phyloP scores from a whole-genome alignment of 2,329 filamentous ascomycete species.

The Alternaria arbusti region DNA sequence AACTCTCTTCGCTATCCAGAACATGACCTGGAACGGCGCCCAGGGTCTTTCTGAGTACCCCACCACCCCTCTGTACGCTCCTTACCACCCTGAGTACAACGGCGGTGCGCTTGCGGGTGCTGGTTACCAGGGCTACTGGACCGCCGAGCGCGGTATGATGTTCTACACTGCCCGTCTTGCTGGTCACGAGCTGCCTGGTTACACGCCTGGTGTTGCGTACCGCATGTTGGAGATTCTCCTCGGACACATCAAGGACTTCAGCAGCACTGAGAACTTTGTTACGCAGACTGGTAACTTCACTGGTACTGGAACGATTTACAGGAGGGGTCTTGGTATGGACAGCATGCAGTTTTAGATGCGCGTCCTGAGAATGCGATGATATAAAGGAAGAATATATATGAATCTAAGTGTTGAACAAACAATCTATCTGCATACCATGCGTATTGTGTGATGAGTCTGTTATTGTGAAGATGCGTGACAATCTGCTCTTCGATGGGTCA shows the following conservation, averaged over 20 bases:
- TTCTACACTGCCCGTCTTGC: slow-evolving; percentile 53
- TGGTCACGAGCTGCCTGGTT: slow-evolving; percentile 54
- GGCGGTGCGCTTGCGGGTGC: slow-evolving; percentile 48
- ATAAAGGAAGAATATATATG: too few relatives aligned
- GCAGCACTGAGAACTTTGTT: slow-evolving; percentile 42
- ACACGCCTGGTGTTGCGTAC: slow-evolving; percentile 52
- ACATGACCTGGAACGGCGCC: slow-evolving; percentile 60
- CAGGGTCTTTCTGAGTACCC: slow-evolving; percentile 56
- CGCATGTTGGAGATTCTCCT: slow-evolving; percentile 52
- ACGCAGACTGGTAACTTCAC: slow-evolving; percentile 45
- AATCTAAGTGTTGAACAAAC: too few relatives aligned
- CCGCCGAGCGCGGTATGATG: slow-evolving; percentile 53
- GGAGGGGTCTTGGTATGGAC: not conserved
- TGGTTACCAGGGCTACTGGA: slow-evolving; percentile 52
- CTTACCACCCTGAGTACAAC: slow-evolving; percentile 54
- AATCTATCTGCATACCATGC: too few relatives aligned
- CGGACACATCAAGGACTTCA: slow-evolving; percentile 48
- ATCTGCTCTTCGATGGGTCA: too few relatives aligned
- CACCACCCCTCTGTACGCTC: slow-evolving; percentile 50
- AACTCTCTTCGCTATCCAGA: slow-evolving; percentile 60
- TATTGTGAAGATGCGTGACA: too few relatives aligned
- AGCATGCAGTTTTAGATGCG: not conserved
- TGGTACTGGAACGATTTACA: slow-evolving; percentile 37
- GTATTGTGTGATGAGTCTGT: too few relatives aligned
- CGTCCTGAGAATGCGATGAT: too few relatives aligned